Evolutionary conservation across 2,329 filamentous ascomycete species (phyloP), one percentile per base, ranked within the genome.

Genomic region (Diaporthe sp.): DNA sequence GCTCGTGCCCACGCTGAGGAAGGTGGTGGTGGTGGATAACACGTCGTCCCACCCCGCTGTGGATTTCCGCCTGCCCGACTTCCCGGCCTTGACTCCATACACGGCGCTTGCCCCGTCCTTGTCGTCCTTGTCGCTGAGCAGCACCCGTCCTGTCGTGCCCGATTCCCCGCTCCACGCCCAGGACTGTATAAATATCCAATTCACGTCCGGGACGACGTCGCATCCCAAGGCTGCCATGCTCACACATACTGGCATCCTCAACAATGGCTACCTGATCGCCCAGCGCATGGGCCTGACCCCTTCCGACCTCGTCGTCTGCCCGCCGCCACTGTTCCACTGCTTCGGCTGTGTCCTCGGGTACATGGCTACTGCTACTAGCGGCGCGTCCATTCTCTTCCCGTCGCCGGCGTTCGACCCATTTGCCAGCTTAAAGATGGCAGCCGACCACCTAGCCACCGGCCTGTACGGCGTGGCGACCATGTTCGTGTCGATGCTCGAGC

Each of bases 381-480:
- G 95, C 74, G 92, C 94, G 0, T 88, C 93, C 22, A 95, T 98
- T 77, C 90, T 98, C 5, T 96, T 98, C 80, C 95, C 96, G 0
- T 91, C 92, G 12, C 95, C 97, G 79, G 94, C 95, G 0, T 98
- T 98, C 85, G 92, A 98, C 81, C 94, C 96, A 0, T 84, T 87
- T 3, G 94, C 94, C 0, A 90, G 94, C 0, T 87, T 98, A 49
- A 84, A 82, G 70, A 90, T 90, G 87, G 87, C 85, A 13, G 84
- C 85, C 25, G 88, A 89, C 75, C 87, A 90, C 77, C 83, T 84
- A 15, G 91, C 90, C 34, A 92, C 90, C 0, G 91, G 89, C 0
- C 89, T 98, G 0, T 97, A 98, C 83, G 96, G 96, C 74, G 96
- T 98, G 0, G 92, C 95, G 5, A 98, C 96, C 72, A 99, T 98